Conservation (phyloP, 2,329 filamentous ascomycete genomes). For the Phialocephala sp. region DNA sequence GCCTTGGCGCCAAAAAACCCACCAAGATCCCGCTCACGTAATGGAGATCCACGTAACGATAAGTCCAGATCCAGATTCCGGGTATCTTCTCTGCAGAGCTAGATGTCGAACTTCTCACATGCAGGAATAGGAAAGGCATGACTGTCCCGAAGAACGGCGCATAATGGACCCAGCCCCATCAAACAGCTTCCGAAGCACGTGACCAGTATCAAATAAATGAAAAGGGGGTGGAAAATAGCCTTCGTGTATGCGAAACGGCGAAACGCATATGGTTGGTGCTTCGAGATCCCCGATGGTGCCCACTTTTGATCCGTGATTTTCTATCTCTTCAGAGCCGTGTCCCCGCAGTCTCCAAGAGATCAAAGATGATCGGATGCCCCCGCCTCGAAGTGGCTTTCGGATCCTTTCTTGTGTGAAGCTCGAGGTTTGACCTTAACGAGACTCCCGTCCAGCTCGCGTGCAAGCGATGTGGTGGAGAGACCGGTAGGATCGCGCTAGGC, state of each 20-base stretch:
- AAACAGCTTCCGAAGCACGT: background rate
- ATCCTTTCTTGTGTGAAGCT: background rate
- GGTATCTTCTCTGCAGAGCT: background rate
- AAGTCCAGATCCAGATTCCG: too few species aligned
- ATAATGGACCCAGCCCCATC: background rate
- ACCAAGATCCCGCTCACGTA: background rate
- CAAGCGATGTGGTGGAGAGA: background rate
- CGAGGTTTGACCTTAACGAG: background rate
- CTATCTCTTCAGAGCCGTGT: background rate
- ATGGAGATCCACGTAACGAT: background rate
- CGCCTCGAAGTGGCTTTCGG: too few species aligned
- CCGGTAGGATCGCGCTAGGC: background rate
- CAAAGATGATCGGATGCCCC: background rate
- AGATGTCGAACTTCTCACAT: background rate
- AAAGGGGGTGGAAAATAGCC: background rate
- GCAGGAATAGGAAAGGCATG: background rate
- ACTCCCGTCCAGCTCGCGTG: background rate
- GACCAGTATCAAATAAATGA: background rate
- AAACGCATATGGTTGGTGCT: background rate
- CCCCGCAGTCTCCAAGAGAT: background rate
- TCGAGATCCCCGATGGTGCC: background rate
- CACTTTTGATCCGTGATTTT: background rate
- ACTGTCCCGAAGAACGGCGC: background rate
- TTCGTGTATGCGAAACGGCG: background rate
- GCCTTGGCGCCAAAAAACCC: background rate